Evolutionary conservation across 2,329 filamentous ascomycete genomes (phyloP), one percentile per base, ranked within the genome.

Genomic region (Hymenoscyphus salicellus): DNA sequence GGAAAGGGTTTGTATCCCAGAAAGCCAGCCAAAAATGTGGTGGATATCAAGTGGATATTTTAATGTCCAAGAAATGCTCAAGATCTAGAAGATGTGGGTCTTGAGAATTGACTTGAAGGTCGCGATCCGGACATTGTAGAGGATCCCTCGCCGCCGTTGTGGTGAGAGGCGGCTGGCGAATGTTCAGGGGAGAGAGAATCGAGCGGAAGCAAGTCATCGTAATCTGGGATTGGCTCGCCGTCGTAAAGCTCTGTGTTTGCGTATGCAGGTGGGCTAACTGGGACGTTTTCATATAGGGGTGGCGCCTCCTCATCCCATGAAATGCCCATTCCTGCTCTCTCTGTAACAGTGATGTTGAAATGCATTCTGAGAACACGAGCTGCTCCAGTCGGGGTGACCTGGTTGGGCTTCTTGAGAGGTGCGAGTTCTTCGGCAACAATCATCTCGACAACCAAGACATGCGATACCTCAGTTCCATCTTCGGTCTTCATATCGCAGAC

Each of bases 221-320:
- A 75, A 55, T 74, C 72, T 7, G 73, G 71, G 56, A 76, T 70
- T 2, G 71, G 65, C 2, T 66, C 61, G 8, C 71, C 72, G 1
- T 69, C 64, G 60, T 72, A 72, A 1, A 68, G 32, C 14, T 71
- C 69, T 3, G 64, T 36, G 8, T 68, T 63, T 16, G 63, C 64
- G 77, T 93, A 93, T 5, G 82, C 83, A 0, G 94, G 94, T 58
- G 94, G 94, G 72, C 89, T 92, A 1, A 87, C 89, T 0, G 94
- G 93, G 52, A 98, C 93, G 75, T 98, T 92, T 77, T 95, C 90
- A 78, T 99, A 99, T 70, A 96, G 86, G 0, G 94, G 94, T 14
- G 94, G 94, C 74, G 91, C 88, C 80, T 99, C 94, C 78, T 97
- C 94, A 72, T 98, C 94, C 94, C 95, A 99, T 71, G 90, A 92